phyloP scores from a whole-genome alignment of 225 moss, liverwort and hornwort genomes.

The Bryoerythrophyllum caledonicum region DNA sequence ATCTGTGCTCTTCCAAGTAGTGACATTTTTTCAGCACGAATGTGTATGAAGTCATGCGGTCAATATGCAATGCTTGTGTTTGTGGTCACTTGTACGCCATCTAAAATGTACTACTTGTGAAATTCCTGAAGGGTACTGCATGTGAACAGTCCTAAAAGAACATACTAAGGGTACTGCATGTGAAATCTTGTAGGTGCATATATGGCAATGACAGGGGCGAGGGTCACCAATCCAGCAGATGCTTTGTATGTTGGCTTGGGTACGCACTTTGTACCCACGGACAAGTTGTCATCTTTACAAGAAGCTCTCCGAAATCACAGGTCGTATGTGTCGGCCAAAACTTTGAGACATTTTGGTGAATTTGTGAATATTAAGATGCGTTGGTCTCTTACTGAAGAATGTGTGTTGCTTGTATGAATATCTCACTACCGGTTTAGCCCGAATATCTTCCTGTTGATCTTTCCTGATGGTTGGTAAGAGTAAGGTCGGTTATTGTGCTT shows the following conservation, averaged over 20 bases:
- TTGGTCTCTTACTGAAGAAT: neutral
- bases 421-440: neutral
- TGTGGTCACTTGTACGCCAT: neutral
- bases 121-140: neutral
- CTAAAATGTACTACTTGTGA: neutral
- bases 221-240: constrained; percentile 80
- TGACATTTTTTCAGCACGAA: neutral
- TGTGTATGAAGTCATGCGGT: neutral
- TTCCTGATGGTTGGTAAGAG: neutral
- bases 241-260: constrained; percentile 83
- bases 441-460: neutral
- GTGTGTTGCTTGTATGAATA: neutral
- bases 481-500: neutral
- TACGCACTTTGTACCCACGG: constrained; percentile 83
- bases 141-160: neutral
- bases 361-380: constrained; percentile 5
- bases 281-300: constrained; percentile 68
- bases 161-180: constrained; percentile 2
- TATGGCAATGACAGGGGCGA: constrained; percentile 85
- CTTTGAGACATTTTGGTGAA: neutral
- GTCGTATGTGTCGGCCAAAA: constrained; percentile 46
- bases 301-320: constrained; percentile 57
- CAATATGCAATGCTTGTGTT: neutral
- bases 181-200: constrained; percentile 65
- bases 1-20: constrained; percentile 8